A percentile compares a stretch with the other conserved stretches of the same genome.
These are phyloP conservation scores for Globisporangium echinulatum DNA, from an alignment of 352 stramenopile genomes.

Conservation along the genomic window DNA sequence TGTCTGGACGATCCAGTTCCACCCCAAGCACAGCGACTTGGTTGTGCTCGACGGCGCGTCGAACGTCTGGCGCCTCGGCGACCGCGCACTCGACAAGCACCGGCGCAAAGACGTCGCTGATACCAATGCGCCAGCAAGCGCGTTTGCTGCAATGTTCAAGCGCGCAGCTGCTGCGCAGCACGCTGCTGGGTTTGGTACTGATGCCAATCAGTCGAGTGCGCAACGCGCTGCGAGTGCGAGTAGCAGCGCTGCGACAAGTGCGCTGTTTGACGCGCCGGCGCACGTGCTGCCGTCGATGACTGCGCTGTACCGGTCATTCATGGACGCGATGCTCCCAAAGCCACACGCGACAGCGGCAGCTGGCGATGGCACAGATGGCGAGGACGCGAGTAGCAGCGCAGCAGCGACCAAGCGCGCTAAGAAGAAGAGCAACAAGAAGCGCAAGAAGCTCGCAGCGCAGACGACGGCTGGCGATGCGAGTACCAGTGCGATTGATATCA, in stretches of 20 bases:
- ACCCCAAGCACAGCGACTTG: constrained; percentile 53
- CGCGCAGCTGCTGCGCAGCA: constrained; percentile 12
- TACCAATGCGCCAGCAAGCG: constrained; percentile 30
- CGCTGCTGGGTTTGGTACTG: constrained; percentile 10
- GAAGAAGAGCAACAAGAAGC: constrained; percentile 62
- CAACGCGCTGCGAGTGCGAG: constrained; percentile 8
- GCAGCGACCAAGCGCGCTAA: constrained; percentile 16
- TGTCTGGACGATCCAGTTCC: constrained; percentile 52
- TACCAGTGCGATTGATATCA: too few species aligned
- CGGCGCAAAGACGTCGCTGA: constrained; percentile 28
- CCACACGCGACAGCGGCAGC: constrained; percentile 21
- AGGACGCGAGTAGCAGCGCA: neutral
- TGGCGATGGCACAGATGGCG: neutral
- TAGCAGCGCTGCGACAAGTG: constrained; percentile 6
- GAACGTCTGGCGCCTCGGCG: constrained; percentile 56
- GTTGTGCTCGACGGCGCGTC: constrained; percentile 46
- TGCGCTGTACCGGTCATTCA: constrained; percentile 77
- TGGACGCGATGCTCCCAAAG: constrained; percentile 84
- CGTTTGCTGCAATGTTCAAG: constrained; percentile 40
- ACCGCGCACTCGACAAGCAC: constrained; percentile 28
- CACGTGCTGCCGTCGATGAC: constrained; percentile 83
- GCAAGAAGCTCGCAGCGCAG: constrained; percentile 41
- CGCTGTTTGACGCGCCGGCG: constrained; percentile 70
- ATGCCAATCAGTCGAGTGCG: constrained; percentile 5
- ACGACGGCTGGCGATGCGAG: too few species aligned